phyloP scores from a whole-genome alignment of 345 rosid species.

The Tarenaya hassleriana region DNA sequence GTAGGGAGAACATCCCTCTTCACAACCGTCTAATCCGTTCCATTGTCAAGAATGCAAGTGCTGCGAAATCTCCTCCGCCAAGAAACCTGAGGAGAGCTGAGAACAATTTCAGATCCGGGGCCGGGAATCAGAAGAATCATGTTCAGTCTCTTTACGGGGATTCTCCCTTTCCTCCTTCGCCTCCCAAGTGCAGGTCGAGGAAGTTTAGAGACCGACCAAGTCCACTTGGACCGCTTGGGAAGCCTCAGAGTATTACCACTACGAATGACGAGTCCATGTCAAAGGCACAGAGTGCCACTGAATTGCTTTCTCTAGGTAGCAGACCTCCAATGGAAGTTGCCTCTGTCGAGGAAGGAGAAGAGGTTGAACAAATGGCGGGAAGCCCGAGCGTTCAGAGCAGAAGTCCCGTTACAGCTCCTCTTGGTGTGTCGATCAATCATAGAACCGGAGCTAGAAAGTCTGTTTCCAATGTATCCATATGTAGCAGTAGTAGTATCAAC shows the following conservation, averaged over 20 bases:
- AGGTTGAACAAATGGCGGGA: slow-evolving; percentile 75
- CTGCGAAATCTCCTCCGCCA: slow-evolving; percentile 49
- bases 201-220: slow-evolving; percentile 68
- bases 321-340: slow-evolving; percentile 73
- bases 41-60: slow-evolving; percentile 60
- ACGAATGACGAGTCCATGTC: slow-evolving; percentile 40
- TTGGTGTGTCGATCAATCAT: slow-evolving; percentile 55
- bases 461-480: slow-evolving; percentile 26
- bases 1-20: slow-evolving; percentile 59
- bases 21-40: slow-evolving; percentile 69
- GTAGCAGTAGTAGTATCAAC: slow-evolving; percentile 21
- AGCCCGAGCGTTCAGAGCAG: slow-evolving; percentile 74
- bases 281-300: slow-evolving; percentile 65
- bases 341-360: slow-evolving; percentile 94
- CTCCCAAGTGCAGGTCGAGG: slow-evolving; percentile 61
- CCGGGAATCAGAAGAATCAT: slow-evolving; percentile 36
- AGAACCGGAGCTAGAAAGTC: slow-evolving; percentile 47
- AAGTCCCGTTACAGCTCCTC: slow-evolving; percentile 77
- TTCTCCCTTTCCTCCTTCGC: slow-evolving; percentile 47
- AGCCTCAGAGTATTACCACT: slow-evolving; percentile 49
- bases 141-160: slow-evolving; percentile 46
- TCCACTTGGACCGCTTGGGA: slow-evolving; percentile 73
- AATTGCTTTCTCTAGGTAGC: slow-evolving; percentile 70
- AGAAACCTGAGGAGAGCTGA: slow-evolving; percentile 28
- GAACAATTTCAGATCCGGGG: slow-evolving; percentile 26